phyloP scores from a whole-genome alignment of 2,329 filamentous ascomycete genomes.

The Tolypocladium sp. region DNA sequence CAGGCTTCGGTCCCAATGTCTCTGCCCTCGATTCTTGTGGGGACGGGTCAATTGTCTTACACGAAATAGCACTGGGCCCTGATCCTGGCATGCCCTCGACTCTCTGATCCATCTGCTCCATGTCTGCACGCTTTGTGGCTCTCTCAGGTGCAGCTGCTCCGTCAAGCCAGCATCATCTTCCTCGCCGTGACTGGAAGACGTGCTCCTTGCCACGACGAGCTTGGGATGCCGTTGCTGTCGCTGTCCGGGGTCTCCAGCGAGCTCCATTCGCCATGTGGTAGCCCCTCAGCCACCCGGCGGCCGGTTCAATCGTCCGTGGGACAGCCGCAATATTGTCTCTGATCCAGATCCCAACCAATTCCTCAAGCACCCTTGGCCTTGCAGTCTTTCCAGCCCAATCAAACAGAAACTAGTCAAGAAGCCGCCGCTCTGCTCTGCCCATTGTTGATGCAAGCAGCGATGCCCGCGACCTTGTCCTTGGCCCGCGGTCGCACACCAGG shows the following conservation, averaged over 20 bases:
- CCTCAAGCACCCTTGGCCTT: conserved; percentile 11
- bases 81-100: neutral
- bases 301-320: neutral
- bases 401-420: conserved; percentile 12
- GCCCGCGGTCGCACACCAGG: neutral
- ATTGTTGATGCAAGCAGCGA: neutral
- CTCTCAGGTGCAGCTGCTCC: neutral
- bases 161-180: neutral
- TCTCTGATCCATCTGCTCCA: neutral
- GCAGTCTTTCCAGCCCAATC: conserved; percentile 15
- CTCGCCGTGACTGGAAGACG: too few species aligned
- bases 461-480: neutral
- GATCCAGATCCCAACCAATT: conserved; percentile 6
- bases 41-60: neutral
- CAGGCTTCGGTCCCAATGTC: neutral
- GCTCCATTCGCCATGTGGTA: conserved; percentile 7
- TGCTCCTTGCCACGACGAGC: neutral
- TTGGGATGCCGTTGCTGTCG: neutral
- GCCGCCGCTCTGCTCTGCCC: neutral
- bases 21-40: neutral
- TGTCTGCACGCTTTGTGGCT: neutral
- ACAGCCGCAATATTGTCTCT: conserved; percentile 5
- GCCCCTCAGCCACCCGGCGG: conserved; percentile 1
- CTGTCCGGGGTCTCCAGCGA: neutral
- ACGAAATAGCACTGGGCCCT: neutral